Evolutionary conservation across 2,329 filamentous ascomycete species (phyloP).

Genomic region (Phialocephala sp.): DNA sequence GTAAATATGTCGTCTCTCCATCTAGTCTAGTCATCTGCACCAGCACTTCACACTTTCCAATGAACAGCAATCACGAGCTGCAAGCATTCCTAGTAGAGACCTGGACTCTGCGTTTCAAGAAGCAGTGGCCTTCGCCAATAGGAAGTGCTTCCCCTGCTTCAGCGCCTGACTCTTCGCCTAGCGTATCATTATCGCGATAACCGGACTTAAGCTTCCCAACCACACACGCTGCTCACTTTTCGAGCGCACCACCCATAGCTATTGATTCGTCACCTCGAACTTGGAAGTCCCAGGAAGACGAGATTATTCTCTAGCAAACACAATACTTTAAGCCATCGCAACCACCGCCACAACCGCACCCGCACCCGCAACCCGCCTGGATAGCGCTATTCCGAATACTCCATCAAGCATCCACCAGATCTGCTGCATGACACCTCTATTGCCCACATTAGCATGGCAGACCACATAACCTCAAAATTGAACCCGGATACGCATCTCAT

Average conservation of each 20-base stretch:
- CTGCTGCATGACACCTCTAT: constrained; percentile 1
- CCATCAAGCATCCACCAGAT: background rate
- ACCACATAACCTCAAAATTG: constrained; percentile 68
- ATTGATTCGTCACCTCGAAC: background rate
- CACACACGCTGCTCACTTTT: background rate
- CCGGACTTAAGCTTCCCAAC: constrained; percentile 3
- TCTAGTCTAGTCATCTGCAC: background rate
- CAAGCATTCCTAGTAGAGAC: background rate
- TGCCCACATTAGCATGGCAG: constrained; percentile 53
- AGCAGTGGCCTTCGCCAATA: background rate
- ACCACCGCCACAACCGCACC: background rate
- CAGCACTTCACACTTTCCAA: background rate
- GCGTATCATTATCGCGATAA: constrained; percentile 10
- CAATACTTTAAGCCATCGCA: background rate
- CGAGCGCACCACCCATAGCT: background rate
- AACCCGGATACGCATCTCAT: constrained; percentile 78
- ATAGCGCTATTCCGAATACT: background rate
- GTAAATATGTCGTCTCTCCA: background rate
- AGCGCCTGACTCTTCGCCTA: constrained; percentile 1
- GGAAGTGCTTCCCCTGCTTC: background rate
- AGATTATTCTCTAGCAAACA: background rate
- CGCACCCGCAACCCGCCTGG: background rate
- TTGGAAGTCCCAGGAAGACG: background rate
- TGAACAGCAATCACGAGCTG: background rate
- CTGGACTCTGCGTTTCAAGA: background rate